Evolutionary conservation across 805 yeast species (phyloP).

Genomic region (Candida silvatica): DNA sequence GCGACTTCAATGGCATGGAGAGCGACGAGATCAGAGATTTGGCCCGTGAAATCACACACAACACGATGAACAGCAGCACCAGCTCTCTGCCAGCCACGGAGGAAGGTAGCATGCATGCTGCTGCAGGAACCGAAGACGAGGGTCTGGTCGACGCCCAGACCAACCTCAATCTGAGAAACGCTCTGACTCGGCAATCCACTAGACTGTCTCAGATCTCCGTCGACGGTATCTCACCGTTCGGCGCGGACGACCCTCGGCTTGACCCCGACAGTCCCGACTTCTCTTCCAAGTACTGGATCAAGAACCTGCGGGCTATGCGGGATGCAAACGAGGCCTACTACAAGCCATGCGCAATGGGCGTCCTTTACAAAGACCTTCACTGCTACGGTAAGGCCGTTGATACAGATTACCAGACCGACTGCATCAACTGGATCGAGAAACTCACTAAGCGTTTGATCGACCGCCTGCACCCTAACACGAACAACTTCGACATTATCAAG

Average conservation of each 20-base stretch:
- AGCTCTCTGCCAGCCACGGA: too few species aligned
- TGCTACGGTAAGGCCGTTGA: slow-evolving; percentile 53
- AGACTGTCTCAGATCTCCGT: slow-evolving; percentile 4
- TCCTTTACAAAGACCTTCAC: slow-evolving; percentile 45
- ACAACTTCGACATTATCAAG: slow-evolving; percentile 41
- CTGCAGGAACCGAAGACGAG: not conserved
- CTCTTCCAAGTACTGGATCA: slow-evolving; percentile 52
- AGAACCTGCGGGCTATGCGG: slow-evolving; percentile 41
- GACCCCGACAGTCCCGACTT: slow-evolving; percentile 49
- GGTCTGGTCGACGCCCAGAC: slow-evolving; percentile 2
- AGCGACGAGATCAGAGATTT: slow-evolving; percentile 2
- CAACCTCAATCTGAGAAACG: too few species aligned
- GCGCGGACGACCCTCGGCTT: slow-evolving; percentile 18
- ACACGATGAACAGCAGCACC: too few species aligned
- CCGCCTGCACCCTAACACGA: slow-evolving; percentile 2
- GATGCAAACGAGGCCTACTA: slow-evolving; percentile 52
- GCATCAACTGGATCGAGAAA: slow-evolving; percentile 31
- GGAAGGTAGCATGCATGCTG: not conserved
- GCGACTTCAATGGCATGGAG: not conserved
- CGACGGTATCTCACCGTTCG: slow-evolving; percentile 3
- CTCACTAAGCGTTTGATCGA: slow-evolving; percentile 10
- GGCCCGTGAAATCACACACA: slow-evolving; percentile 4
- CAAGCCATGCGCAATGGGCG: slow-evolving; percentile 47
- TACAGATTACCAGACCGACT: slow-evolving; percentile 51
- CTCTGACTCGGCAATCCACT: slow-evolving; percentile 2